Evolutionary conservation across 345 rosid species (phyloP).

Genomic region (Pugionium cornutum): DNA sequence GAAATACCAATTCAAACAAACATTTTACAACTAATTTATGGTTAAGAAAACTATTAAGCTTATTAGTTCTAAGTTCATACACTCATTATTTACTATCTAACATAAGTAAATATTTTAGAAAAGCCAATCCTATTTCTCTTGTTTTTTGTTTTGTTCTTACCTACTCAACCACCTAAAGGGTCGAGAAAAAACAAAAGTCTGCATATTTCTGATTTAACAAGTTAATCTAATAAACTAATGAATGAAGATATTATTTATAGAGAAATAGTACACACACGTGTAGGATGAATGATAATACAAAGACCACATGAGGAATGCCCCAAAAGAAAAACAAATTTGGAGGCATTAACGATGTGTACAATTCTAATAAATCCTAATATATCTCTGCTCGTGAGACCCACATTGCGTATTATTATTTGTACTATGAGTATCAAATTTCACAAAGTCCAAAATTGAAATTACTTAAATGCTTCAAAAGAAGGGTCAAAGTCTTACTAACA

Average conservation of each 20-base stretch:
- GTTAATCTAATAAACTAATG: not conserved
- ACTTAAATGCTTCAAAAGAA: conserved; percentile 26
- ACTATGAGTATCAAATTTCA: conserved; percentile 39
- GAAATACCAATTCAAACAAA: conserved; percentile 15
- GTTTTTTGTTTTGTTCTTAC: not conserved
- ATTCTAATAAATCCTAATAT: conserved; percentile 40
- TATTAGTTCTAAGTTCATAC: too few species aligned
- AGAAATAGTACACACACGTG: conserved; percentile 35
- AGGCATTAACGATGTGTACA: conserved; percentile 37
- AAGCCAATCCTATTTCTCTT: not conserved
- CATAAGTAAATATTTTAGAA: conserved; percentile 8
- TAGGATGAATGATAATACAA: conserved; percentile 30
- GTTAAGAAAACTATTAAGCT: not conserved
- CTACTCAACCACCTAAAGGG: conserved; percentile 11
- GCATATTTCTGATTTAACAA: too few species aligned
- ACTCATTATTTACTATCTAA: too few species aligned
- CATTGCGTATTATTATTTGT: conserved; percentile 39
- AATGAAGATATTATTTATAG: conserved; percentile 13
- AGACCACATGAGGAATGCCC: conserved; percentile 30
- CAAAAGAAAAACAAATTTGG: conserved; percentile 30
- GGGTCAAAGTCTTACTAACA: conserved; percentile 26
- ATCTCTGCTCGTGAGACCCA: conserved; percentile 38
- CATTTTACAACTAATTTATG: not conserved
- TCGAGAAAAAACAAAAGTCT: not conserved
- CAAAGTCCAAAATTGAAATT: conserved; percentile 30